Conservation (phyloP, 768 basidiomycete species). For the Trametes gibbosa region DNA sequence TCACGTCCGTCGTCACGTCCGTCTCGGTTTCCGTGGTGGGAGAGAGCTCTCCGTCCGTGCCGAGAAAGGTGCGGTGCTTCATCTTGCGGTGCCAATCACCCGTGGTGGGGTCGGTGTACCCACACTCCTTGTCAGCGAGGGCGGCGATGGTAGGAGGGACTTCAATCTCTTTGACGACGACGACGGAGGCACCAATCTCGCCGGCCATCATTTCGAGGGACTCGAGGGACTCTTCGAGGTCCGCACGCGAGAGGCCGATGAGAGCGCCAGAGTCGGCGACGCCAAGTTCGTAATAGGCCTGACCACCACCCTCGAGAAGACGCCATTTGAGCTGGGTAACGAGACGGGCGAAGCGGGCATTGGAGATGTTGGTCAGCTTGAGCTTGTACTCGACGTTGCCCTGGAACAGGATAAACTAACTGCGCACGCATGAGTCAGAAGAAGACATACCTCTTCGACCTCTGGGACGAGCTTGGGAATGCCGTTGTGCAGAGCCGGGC, state of each 20-base stretch:
- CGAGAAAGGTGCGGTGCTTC: conserved; percentile 12
- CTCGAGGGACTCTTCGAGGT: conserved; percentile 79
- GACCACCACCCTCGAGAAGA: conserved; percentile 52
- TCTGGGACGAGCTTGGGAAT: conserved; percentile 76
- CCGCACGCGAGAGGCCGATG: conserved; percentile 68
- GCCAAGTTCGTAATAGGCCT: conserved; percentile 53
- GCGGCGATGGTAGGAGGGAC: conserved; percentile 54
- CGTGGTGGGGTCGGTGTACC: conserved; percentile 34
- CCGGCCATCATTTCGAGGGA: conserved; percentile 94
- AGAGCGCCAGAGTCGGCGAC: conserved; percentile 88
- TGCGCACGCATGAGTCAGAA: background rate
- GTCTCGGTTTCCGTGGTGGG: conserved; percentile 40
- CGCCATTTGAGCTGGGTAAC: conserved; percentile 98
- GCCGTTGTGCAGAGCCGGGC: conserved; percentile 26
- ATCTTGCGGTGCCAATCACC: conserved; percentile 35
- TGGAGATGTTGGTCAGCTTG: conserved; percentile 76
- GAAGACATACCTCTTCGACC: conserved; percentile 50
- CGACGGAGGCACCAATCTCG: conserved; percentile 89
- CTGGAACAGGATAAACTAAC: conserved; percentile 29
- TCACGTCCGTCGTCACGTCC: conserved; percentile 36
- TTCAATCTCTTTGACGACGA: conserved; percentile 86
- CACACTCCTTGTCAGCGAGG: conserved; percentile 34
- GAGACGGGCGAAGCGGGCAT: conserved; percentile 74
- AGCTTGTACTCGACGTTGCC: conserved; percentile 96
- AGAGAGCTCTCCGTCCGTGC: background rate